Conservation (phyloP, 2,329 filamentous ascomycete genomes). For the Leptodontidium sp. region DNA sequence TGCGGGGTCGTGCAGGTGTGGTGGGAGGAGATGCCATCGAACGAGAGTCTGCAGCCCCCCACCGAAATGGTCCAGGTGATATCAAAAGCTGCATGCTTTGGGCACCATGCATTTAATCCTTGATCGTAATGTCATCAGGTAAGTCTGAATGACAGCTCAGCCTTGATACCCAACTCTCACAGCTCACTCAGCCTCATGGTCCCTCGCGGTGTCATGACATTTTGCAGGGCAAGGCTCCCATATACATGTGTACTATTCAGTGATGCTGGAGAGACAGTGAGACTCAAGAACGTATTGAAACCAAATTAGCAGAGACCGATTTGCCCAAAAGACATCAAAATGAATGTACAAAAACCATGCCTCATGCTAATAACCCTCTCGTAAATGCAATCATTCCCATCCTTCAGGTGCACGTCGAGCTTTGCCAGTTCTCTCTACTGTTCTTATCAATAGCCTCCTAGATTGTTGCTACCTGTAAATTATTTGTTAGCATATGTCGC, state of each 20-base stretch:
- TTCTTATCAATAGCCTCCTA: neutral
- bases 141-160: neutral
- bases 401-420: neutral
- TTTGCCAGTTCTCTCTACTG: neutral
- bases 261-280: neutral
- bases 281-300: neutral
- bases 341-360: slow-evolving; percentile 9
- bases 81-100: neutral
- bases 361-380: slow-evolving; percentile 2
- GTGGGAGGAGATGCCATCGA: neutral
- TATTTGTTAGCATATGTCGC: neutral
- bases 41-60: slow-evolving; percentile 5
- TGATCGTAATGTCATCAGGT: slow-evolving; percentile 9
- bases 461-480: neutral
- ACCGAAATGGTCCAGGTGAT: slow-evolving; percentile 9
- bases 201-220: neutral
- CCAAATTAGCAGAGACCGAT: slow-evolving; percentile 1
- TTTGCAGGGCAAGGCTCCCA: neutral
- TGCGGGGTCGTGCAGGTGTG: slow-evolving; percentile 10
- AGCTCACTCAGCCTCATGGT: slow-evolving; percentile 5
- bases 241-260: neutral
- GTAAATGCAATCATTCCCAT: slow-evolving; percentile 1
- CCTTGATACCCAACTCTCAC: slow-evolving; percentile 4
- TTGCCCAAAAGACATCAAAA: slow-evolving; percentile 3
- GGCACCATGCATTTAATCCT: slow-evolving; percentile 6